Conservation (phyloP, 2,329 filamentous ascomycete species). For the Orbilia javanica region DNA sequence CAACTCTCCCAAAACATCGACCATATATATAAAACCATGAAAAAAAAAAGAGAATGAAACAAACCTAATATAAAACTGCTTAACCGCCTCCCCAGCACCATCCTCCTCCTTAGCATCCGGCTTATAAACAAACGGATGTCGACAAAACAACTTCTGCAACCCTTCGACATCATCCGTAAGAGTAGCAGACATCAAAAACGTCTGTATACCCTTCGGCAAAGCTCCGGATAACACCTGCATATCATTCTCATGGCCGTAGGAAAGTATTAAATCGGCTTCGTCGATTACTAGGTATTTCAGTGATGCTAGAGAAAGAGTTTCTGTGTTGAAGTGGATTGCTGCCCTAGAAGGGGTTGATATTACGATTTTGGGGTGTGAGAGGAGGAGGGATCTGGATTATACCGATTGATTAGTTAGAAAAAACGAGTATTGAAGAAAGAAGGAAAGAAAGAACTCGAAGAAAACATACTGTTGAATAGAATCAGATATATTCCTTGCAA, state of each 20-base stretch:
- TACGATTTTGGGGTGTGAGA: slow-evolving; percentile 87
- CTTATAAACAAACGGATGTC: slow-evolving; percentile 81
- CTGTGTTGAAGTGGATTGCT: slow-evolving; percentile 77
- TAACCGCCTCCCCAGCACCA: slow-evolving; percentile 79
- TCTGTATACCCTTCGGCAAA: slow-evolving; percentile 87
- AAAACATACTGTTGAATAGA: slow-evolving; percentile 75
- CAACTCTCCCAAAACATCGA: neutral
- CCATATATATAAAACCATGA: neutral
- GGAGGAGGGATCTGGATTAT: slow-evolving; percentile 76
- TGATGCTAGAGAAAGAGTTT: slow-evolving; percentile 69
- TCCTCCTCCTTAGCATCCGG: slow-evolving; percentile 75
- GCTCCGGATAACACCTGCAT: slow-evolving; percentile 81
- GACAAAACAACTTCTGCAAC: slow-evolving; percentile 86
- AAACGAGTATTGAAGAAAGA: neutral
- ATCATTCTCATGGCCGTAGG: slow-evolving; percentile 94
- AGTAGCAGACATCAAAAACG: slow-evolving; percentile 93
- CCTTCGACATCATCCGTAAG: slow-evolving; percentile 87
- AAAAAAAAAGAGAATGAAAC: slow-evolving; percentile 60
- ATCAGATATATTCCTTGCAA: slow-evolving; percentile 90
- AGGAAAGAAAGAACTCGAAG: neutral
- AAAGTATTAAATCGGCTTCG: slow-evolving; percentile 92
- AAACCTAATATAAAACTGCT: slow-evolving; percentile 86
- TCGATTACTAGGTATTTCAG: slow-evolving; percentile 87
- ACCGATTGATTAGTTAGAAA: neutral
- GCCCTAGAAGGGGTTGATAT: slow-evolving; percentile 91